These are phyloP conservation scores for Penicillium pulvis DNA, from an alignment of 495 filamentous ascomycete species.

Conservation along the genomic window DNA sequence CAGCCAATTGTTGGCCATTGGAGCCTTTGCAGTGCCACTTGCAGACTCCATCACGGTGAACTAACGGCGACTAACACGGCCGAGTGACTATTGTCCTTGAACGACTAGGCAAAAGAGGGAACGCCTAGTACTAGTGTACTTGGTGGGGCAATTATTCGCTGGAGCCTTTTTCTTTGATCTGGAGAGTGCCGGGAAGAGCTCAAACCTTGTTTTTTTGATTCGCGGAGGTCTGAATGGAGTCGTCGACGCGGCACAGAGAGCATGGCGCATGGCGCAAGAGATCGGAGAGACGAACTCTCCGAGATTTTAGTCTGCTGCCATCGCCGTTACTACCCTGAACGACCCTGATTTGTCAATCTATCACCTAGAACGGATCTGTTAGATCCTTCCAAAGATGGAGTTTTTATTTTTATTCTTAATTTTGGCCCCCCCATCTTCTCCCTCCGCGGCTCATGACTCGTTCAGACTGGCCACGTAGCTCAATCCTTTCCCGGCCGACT, in stretches of 20 bases:
- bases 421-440: neutral
- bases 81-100: conserved; percentile 3
- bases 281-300: conserved; percentile 17
- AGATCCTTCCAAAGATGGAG: neutral
- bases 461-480: neutral
- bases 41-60: neutral
- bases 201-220: conserved; percentile 14
- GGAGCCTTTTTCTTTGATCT: conserved; percentile 19
- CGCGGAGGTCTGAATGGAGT: conserved; percentile 11
- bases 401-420: too few relatives aligned
- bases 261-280: conserved; percentile 4
- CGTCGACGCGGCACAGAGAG: conserved; percentile 11
- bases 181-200: conserved; percentile 16
- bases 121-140: conserved; percentile 1
- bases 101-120: neutral
- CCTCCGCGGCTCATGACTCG: conserved; percentile 7
- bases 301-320: conserved; percentile 17
- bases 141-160: conserved; percentile 15
- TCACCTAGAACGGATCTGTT: conserved; percentile 1
- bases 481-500: neutral
- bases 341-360: conserved; percentile 18
- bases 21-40: conserved; percentile 4
- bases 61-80: neutral
- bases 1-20: neutral
- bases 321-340: conserved; percentile 23